Evolutionary conservation across 23 red algal genomes (phyloP).

Genomic region (Gracilaria gracilis): DNA sequence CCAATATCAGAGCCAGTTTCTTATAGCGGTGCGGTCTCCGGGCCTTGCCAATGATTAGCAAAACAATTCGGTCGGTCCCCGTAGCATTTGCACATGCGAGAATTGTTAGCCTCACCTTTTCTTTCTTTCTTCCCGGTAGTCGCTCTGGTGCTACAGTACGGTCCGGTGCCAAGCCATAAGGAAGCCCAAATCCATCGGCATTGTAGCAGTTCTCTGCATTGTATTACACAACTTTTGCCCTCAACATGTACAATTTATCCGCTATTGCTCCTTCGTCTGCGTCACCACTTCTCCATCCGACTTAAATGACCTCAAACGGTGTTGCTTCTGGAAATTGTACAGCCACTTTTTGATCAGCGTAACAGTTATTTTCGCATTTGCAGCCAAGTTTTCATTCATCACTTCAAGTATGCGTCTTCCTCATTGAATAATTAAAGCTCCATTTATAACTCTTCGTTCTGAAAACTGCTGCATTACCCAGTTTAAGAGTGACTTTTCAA

Average conservation of each 20-base stretch:
- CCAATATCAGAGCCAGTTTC: not conserved
- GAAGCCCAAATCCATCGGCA: constrained; percentile 4
- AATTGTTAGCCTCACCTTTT: not conserved
- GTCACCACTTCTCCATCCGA: constrained; percentile 21
- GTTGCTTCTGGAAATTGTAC: not conserved
- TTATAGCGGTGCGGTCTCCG: not conserved
- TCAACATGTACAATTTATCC: not conserved
- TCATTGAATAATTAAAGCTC: not conserved
- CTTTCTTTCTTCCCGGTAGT: constrained; percentile 19
- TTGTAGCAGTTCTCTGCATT: not conserved
- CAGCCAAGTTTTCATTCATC: not conserved
- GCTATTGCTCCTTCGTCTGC: not conserved
- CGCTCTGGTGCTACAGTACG: not conserved
- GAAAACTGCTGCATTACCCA: not conserved
- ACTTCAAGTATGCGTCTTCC: not conserved
- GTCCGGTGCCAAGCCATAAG: not conserved
- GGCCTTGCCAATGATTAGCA: not conserved
- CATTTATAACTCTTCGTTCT: not conserved
- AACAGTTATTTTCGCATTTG: not conserved
- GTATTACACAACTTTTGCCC: not conserved
- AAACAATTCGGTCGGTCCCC: not conserved
- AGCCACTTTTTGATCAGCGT: not conserved
- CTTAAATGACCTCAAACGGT: not conserved
- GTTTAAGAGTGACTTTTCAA: not conserved
- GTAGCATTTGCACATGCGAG: not conserved